phyloP scores from a whole-genome alignment of 2,329 filamentous ascomycete genomes.

The Dryadomyces quercus-mongolicae region DNA sequence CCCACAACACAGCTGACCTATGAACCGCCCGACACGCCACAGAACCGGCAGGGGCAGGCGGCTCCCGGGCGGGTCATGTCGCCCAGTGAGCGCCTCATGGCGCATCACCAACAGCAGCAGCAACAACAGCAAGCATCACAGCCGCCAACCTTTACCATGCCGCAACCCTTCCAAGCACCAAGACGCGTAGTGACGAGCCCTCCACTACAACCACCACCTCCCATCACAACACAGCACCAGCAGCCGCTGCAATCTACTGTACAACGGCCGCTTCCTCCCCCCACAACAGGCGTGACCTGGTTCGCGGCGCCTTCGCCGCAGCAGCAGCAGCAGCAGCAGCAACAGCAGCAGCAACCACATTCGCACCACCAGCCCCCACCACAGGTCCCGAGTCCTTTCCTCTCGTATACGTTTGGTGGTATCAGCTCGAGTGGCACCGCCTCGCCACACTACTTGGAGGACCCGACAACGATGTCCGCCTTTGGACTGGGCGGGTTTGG shows the following conservation, averaged over 20 bases:
- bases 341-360: background rate
- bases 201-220: background rate
- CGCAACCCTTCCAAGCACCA: background rate
- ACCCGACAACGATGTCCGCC: constrained; percentile 9
- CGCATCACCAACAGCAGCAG: background rate
- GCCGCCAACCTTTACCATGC: background rate
- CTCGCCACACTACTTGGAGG: constrained; percentile 6
- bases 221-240: background rate
- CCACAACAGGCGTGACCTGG: constrained; percentile 31
- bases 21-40: constrained; percentile 12
- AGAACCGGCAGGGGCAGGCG: constrained; percentile 13
- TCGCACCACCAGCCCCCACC: constrained; percentile 18
- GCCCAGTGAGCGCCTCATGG: background rate
- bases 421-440: constrained; percentile 17
- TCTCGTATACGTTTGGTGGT: constrained; percentile 32
- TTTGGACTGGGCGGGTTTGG: constrained; percentile 13
- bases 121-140: background rate
- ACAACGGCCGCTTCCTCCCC: constrained; percentile 10
- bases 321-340: background rate
- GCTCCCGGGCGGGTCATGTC: background rate
- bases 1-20: constrained; percentile 9
- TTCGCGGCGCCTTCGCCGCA: constrained; percentile 30
- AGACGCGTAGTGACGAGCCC: background rate
- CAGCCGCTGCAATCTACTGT: background rate
- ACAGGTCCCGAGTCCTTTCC: constrained; percentile 29